Conservation (phyloP, 306 rosid genomes). For the Vachellia pachyceras region DNA sequence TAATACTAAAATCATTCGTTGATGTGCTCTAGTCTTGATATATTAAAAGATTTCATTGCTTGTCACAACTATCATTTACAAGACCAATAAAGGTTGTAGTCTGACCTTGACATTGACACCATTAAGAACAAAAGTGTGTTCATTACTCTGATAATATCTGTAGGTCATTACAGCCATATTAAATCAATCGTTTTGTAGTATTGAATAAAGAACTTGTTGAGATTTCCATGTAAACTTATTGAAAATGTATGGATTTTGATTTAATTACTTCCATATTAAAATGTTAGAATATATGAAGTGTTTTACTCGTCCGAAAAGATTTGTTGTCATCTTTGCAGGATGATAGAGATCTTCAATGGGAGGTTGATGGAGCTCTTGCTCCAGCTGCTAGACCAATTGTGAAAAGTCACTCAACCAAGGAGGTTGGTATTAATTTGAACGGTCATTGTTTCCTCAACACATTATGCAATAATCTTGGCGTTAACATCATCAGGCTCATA, state of each 20-base stretch:
- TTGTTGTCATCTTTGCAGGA: conserved; percentile 39
- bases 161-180: not conserved
- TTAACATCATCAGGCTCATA: not conserved
- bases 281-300: too few relatives aligned
- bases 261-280: too few relatives aligned
- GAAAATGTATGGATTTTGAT: too few relatives aligned
- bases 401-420: conserved; percentile 43
- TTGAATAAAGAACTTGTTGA: not conserved
- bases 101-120: too few relatives aligned
- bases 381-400: conserved; percentile 42
- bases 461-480: not conserved
- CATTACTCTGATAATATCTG: not conserved
- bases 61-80: too few relatives aligned
- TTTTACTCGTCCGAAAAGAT: not conserved
- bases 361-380: conserved; percentile 35
- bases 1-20: not conserved
- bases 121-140: not conserved
- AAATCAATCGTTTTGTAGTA: not conserved
- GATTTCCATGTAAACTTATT: not conserved
- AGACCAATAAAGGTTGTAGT: too few relatives aligned
- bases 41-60: too few relatives aligned
- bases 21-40: not conserved
- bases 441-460: not conserved
- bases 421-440: conserved; percentile 48
- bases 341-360: conserved; percentile 37